These are phyloP conservation scores for Paraglomus occultum DNA, from an alignment of 192 early-diverging fungal species.

Conservation along the genomic window DNA sequence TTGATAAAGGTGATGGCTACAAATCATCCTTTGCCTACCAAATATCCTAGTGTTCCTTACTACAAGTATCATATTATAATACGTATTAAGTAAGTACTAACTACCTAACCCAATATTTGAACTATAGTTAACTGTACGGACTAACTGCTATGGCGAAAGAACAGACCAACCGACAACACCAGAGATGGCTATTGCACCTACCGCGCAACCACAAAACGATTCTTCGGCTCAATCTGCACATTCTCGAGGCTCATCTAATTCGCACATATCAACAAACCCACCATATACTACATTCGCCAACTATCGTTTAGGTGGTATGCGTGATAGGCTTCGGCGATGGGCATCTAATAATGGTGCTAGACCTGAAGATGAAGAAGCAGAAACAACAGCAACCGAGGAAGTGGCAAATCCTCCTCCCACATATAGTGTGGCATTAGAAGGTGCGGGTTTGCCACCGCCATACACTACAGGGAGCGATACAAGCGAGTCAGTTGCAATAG, in stretches of 20 bases:
- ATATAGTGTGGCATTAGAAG: constrained; percentile 2
- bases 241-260: neutral
- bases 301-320: constrained; percentile 5
- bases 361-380: neutral
- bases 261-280: neutral
- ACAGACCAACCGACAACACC: no score
- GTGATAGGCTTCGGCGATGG: neutral
- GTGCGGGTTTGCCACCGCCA: constrained; percentile 15
- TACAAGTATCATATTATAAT: no score
- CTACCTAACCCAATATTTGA: no score
- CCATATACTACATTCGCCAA: constrained; percentile 5
- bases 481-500: no score
- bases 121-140: no score
- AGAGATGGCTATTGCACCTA: no score
- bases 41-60: no score
- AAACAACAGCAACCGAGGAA: neutral
- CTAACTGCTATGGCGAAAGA: no score
- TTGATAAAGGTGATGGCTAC: no score
- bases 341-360: neutral
- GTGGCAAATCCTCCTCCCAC: neutral
- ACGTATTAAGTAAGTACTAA: no score
- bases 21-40: no score
- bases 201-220: no score
- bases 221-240: neutral
- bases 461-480: neutral